Base-by-base conservation (phyloP, 108 stramenopile genomes). In the Aurantiochytrium sp. region DNA sequence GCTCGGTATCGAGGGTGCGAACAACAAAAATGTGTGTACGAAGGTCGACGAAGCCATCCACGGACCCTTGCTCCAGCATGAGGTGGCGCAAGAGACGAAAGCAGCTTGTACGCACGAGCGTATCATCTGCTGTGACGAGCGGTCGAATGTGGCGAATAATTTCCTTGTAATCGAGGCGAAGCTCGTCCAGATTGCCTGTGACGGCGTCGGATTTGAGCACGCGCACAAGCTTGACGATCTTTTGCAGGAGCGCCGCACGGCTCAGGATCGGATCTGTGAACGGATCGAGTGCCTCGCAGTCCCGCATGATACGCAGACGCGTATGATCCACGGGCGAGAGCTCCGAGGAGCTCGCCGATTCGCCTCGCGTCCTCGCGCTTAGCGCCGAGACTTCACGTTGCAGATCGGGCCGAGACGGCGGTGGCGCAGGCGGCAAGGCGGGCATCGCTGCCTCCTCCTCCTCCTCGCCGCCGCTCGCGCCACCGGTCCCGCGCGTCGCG, bases 161-260 rank as follows among this genome's bases (percentile, higher is more conserved):
- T 6, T 21, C 14, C 49, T 12, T 18, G 28, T 83, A 83, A 23
- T 83, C 76, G 28, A 83, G 76, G 51, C 28, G 49, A 23, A 83
- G 76, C 51, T 83, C 76, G 8, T 83, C 76, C 43, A 83, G 45
- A 23, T 83, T 83, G 76, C 51, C 51, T 0, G 49, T 12, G n/a
- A 83, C 76, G 10, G 44, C 76, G 51, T 83, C 51, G n/a, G 76
- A 83, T 45, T 83, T 83, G 19, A 83, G 51, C 45, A 83, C n/a
- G n/a, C n/a, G 49, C n/a, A 83, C 76, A 12, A 83, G 45, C 76
- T 83, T 83, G 19, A 53, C 76, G 49, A 83, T 83, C 76, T 83
- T 83, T 53, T 83, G 76, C 76, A 83, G 51, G 25, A 83, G 76
- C 51, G 76, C 51, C 10, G 76, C 51, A 18, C 51, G 45, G 25